These are phyloP conservation scores for Citrullus colocynthis DNA, from an alignment of 306 rosid genomes.

Conservation along the genomic window DNA sequence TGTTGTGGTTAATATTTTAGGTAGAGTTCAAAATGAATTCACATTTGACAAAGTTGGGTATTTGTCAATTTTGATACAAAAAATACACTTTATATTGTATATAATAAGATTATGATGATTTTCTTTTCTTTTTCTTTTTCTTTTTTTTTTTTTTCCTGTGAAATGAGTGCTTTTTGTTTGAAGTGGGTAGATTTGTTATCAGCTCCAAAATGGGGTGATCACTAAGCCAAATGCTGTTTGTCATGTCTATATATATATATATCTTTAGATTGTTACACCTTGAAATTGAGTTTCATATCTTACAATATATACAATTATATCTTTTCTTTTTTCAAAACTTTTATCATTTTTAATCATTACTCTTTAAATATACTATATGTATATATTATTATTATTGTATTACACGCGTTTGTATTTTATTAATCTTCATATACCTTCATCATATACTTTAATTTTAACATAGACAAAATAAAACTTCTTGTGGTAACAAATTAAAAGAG, in stretches of 20 bases:
- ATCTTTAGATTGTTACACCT: background rate
- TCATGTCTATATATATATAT: background rate
- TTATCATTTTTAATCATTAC: background rate
- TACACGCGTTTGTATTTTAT: background rate
- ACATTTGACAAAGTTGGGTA: background rate
- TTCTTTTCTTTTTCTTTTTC: no score
- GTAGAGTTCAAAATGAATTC: background rate
- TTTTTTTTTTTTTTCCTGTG: no score
- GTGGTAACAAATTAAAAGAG: no score
- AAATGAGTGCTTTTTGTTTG: background rate
- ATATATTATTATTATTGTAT: background rate
- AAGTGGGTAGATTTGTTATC: background rate
- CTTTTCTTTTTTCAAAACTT: background rate
- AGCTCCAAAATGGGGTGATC: background rate
- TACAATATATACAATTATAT: background rate
- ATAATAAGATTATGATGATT: background rate
- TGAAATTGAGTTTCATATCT: background rate
- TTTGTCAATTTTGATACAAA: background rate
- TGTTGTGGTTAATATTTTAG: background rate
- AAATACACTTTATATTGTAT: background rate
- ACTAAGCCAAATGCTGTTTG: slow-evolving; percentile 1
- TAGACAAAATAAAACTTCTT: no score
- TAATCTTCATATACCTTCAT: background rate
- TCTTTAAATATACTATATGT: background rate
- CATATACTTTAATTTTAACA: background rate